A percentile compares a stretch with the other conserved stretches of the same genome.
These are phyloP conservation scores for Cyclotella atomus DNA, from an alignment of 108 stramenopile genomes.

Conservation along the genomic window DNA sequence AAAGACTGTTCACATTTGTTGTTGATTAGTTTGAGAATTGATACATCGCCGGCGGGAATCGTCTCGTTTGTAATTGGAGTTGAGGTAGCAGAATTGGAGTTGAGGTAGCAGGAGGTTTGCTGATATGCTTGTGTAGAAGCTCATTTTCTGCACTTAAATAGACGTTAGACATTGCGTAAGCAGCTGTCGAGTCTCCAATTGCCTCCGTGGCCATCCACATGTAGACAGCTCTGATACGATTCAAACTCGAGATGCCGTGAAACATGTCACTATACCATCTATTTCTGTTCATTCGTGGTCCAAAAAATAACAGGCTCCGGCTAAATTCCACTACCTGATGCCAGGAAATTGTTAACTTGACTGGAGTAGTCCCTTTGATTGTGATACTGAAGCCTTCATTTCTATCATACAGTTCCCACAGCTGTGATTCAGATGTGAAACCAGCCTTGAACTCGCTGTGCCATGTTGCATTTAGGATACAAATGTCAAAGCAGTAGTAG, in stretches of 20 bases:
- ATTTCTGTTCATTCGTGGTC: not conserved
- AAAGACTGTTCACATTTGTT: not conserved
- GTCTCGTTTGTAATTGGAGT: not conserved
- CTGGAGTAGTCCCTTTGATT: not conserved
- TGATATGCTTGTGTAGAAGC: not conserved
- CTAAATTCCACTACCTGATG: not conserved
- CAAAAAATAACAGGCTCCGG: not conserved
- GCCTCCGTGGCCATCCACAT: not conserved
- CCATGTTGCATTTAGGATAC: not conserved
- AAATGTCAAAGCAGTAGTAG: not conserved
- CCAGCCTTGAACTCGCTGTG: not conserved
- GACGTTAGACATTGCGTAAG: not conserved
- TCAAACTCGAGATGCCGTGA: not conserved
- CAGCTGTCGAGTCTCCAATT: not conserved
- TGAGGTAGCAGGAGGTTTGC: not conserved
- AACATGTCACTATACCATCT: not conserved
- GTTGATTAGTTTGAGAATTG: not conserved
- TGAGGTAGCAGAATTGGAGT: not conserved
- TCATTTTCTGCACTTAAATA: not conserved
- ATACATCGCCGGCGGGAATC: not conserved
- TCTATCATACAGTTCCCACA: not conserved
- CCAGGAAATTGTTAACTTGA: not conserved
- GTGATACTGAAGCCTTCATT: constrained; percentile 5
- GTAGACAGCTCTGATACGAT: not conserved
- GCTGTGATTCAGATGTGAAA: not conserved